Base-by-base conservation (phyloP, 1,139 yeast genomes). In the Suhomyces bolitotheri region DNA sequence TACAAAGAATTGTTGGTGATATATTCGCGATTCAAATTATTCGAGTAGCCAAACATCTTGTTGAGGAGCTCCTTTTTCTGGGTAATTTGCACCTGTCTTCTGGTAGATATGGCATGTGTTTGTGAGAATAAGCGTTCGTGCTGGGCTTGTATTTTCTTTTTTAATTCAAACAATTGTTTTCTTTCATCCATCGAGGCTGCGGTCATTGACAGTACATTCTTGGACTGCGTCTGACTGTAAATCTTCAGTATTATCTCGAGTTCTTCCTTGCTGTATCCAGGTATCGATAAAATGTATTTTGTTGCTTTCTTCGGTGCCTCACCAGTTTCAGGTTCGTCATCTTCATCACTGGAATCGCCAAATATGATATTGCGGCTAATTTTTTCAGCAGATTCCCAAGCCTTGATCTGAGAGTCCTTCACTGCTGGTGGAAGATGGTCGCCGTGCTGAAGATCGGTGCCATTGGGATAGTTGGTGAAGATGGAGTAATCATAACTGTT, bases 381-480 rank as follows among this genome's bases (percentile, higher is more conserved):
- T 43, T 64, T 61, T 42, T 71, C 76, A 1, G 74, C 75, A 16
- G 68, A 60, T 43, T 70, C 73, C 76, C 76, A 71, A 10, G 74
- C 74, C 39, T 58, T 60, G n/a, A 68, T 54, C 44, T 68, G 74
- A 4, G 73, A 66, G 29, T 51, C 53, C 40, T 49, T 53, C 12
- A 55, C 41, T 11, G 51, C 52, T 3, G 56, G 56, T 11, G 48
- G 50, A n/a, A 40, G 34, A 22, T 43, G 44, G 23, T 51, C 50
- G 3, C 53, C 53, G 31, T 47, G 51, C 20, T 53, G 54, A n/a
- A 43, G 23, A 31, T 51, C 57, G 11, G 39, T 47, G 2, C 48
- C 54, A 29, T 35, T 41, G 9, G 61, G 53, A 34, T 55, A 51
- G 33, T 53, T 50, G 5, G 51, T 44, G 37, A 52, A 56, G 9